A percentile compares a stretch with the other conserved stretches of the same genome.
phyloP scores from a whole-genome alignment of 2,329 filamentous ascomycete species.

The Plectosphaerella plurivora region DNA sequence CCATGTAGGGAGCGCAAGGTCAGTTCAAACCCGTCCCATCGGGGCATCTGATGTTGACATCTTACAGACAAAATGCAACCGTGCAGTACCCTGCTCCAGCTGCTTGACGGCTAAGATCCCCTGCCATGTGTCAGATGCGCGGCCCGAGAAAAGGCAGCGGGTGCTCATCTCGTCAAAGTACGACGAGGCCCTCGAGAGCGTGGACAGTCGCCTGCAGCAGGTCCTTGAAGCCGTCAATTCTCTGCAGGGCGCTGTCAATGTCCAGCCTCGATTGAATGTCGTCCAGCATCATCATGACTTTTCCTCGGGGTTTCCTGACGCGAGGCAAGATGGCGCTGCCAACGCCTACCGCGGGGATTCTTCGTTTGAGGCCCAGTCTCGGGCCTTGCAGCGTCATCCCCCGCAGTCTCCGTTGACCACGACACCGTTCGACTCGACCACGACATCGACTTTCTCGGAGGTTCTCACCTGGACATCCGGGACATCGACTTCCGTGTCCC shows the following conservation, averaged over 20 bases:
- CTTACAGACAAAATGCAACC: slow-evolving; percentile 21
- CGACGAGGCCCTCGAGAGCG: slow-evolving; percentile 23
- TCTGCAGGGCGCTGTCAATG: neutral
- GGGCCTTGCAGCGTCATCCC: too few species aligned
- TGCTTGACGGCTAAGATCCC: slow-evolving; percentile 20
- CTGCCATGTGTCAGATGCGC: slow-evolving; percentile 17
- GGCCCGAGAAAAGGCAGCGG: slow-evolving; percentile 22
- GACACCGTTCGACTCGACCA: too few species aligned
- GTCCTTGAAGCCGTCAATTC: slow-evolving; percentile 17
- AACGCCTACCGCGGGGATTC: slow-evolving; percentile 21
- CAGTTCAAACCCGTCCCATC: neutral
- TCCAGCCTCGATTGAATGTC: neutral
- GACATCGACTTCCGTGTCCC: too few species aligned
- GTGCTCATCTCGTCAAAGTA: slow-evolving; percentile 23
- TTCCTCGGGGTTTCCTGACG: slow-evolving; percentile 1
- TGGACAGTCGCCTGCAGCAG: slow-evolving; percentile 18
- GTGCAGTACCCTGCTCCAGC: slow-evolving; percentile 21
- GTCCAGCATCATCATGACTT: neutral
- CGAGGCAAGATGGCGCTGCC: slow-evolving; percentile 13
- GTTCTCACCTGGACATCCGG: too few species aligned
- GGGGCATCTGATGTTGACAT: neutral
- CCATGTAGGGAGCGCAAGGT: slow-evolving; percentile 14
- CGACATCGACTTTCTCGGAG: too few species aligned
- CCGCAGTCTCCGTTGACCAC: too few species aligned
- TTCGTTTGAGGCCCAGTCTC: slow-evolving; percentile 19